These are phyloP conservation scores for Telfairia occidentalis DNA, from an alignment of 331 rosid genomes.

Conservation along the genomic window DNA sequence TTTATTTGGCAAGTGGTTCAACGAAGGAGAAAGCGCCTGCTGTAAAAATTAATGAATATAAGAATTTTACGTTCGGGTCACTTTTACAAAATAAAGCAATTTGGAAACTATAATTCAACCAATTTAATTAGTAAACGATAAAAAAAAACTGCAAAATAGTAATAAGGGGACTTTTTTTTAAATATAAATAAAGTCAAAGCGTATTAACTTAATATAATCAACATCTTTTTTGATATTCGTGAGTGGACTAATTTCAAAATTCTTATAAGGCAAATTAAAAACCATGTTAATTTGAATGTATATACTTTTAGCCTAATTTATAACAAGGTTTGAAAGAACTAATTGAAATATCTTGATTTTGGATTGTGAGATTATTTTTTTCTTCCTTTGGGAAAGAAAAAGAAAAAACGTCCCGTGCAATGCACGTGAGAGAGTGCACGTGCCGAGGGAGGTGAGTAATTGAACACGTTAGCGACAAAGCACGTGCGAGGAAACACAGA, in stretches of 20 bases:
- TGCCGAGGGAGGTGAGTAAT: constrained; percentile 33
- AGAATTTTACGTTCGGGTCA: too few relatives aligned
- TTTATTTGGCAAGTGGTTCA: background rate
- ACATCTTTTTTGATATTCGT: background rate
- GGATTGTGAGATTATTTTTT: too few relatives aligned
- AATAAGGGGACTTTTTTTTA: background rate
- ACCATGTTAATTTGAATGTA: too few relatives aligned
- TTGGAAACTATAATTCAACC: background rate
- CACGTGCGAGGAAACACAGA: constrained; percentile 52
- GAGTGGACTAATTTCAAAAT: too few relatives aligned
- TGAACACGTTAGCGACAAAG: constrained; percentile 25
- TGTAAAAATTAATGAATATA: too few relatives aligned
- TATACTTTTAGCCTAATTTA: too few relatives aligned
- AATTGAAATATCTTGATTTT: too few relatives aligned
- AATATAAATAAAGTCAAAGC: background rate
- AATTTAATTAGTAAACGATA: background rate
- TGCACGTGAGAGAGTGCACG: constrained; percentile 34
- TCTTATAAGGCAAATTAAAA: too few relatives aligned
- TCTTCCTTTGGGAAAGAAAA: too few relatives aligned
- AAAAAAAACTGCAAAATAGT: background rate
- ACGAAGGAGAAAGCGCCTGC: background rate
- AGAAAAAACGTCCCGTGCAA: constrained; percentile 16
- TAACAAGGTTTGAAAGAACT: too few relatives aligned
- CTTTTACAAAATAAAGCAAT: background rate
- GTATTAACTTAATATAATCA: background rate